These are phyloP conservation scores for Debaryomyces sp. DNA, from an alignment of 1,139 yeast species.

Conservation along the genomic window DNA sequence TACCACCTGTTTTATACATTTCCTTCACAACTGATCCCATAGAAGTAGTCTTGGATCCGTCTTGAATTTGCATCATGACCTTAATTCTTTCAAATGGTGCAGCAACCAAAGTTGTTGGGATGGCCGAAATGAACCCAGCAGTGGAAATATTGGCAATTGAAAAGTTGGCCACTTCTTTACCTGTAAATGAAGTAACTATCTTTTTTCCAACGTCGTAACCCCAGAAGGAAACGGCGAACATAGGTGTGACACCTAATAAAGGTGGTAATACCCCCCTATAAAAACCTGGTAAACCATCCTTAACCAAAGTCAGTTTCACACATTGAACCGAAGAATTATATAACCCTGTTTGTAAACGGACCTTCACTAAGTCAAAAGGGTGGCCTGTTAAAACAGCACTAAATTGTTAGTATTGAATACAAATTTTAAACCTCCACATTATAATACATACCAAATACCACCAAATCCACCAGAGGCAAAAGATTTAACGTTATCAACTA, in stretches of 20 bases:
- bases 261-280: slow-evolving; percentile 92
- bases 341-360: slow-evolving; percentile 80
- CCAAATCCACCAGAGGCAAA: slow-evolving; percentile 85
- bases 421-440: neutral
- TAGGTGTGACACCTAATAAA: slow-evolving; percentile 91
- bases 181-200: slow-evolving; percentile 54
- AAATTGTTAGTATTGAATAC: slow-evolving; percentile 10
- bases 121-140: slow-evolving; percentile 95
- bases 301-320: slow-evolving; percentile 64
- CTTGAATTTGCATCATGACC: slow-evolving; percentile 86
- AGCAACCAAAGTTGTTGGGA: slow-evolving; percentile 92
- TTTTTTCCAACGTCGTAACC: slow-evolving; percentile 94
- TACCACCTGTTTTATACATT: slow-evolving; percentile 80
- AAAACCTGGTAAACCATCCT: slow-evolving; percentile 79
- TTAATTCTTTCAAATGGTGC: slow-evolving; percentile 97
- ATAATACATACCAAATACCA: slow-evolving; percentile 42
- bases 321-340: slow-evolving; percentile 67
- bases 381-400: slow-evolving; percentile 92
- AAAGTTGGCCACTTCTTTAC: slow-evolving; percentile 46
- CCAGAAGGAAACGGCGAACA: slow-evolving; percentile 98
- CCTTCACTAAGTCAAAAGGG: slow-evolving; percentile 93
- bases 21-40: slow-evolving; percentile 67
- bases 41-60: slow-evolving; percentile 45
- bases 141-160: slow-evolving; percentile 74
- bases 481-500: slow-evolving; percentile 65